Evolutionary conservation across 2,329 filamentous ascomycete species (phyloP), one percentile per base, ranked within the genome.

Genomic region (Fusarium subtropicale): DNA sequence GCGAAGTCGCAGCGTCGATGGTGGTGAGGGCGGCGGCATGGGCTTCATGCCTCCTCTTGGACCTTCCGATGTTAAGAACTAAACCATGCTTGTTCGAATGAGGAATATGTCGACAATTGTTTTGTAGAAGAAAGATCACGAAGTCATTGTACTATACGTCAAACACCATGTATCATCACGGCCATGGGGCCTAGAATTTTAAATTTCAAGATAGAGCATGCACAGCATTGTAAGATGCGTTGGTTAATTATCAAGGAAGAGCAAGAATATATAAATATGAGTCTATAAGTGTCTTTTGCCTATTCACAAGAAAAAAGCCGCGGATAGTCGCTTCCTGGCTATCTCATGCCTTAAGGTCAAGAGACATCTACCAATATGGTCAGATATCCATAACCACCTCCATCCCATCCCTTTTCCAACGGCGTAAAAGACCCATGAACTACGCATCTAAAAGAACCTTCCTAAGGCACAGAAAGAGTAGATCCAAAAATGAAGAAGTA

Each of bases 1-100:
- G 30, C 87, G 88, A 73, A 58, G 87, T 82, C 36, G 89, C 85
- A 74, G 86, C 80, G 76, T 79, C 6, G 77, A 78, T 71, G 80
- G 78, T 8, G 77, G 76, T 5, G 76, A 79, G 68, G 78, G 78
- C 41, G 77, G 77, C 47, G 85, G 86, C 2, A 87, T 88, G 85
- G 85, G 81, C 0, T 88, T 88, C 63, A 88, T 88, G 86, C 86
- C 86, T 30, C 79, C 82, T 15, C 73, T 88, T 72, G 72, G 77
- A 36, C 47, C 61, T 18, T 38, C 24, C 12, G 38, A 58, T 38
- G 39, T 52, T 8, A 61, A 57, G 44, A 62, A 56, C 26, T 60
- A 44, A 36, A 30, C 15, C 8, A 22, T n/a, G 7, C 15, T 20
- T n/a, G 12, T n/a, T n/a, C 7, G 28, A 22, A 30, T 39, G 39